These are phyloP conservation scores for Pyrus bretschneideri DNA, from an alignment of 306 rosid genomes.

Conservation along the genomic window DNA sequence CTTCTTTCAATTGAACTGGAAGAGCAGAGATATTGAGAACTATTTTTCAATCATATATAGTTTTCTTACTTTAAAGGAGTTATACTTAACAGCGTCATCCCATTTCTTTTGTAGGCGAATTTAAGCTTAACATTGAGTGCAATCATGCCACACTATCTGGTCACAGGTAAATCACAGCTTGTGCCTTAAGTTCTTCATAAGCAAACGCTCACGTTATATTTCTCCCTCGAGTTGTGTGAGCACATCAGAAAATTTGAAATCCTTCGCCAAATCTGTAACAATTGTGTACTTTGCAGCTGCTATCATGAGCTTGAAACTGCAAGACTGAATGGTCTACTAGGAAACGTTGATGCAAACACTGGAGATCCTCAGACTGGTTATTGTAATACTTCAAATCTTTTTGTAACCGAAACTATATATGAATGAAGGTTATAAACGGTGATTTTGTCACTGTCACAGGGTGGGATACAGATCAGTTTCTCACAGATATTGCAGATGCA, in stretches of 20 bases:
- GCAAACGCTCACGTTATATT: constrained; percentile 11
- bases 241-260: neutral
- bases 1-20: neutral
- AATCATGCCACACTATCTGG: constrained; percentile 96
- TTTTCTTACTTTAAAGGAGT: neutral
- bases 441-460: constrained; percentile 33
- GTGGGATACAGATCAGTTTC: constrained; percentile 98
- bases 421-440: neutral
- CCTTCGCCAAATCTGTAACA: constrained; percentile 2
- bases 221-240: neutral
- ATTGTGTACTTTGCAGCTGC: constrained; percentile 42
- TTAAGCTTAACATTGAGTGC: constrained; percentile 90
- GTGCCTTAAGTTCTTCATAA: neutral
- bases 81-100: neutral
- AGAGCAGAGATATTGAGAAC: neutral
- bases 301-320: constrained; percentile 97
- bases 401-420: neutral
- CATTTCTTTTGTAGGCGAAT: constrained; percentile 61
- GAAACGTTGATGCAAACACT: constrained; percentile 88
- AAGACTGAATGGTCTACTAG: constrained; percentile 78
- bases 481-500: constrained; percentile 77
- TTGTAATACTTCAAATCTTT: neutral
- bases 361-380: constrained; percentile 93
- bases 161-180: constrained; percentile 59
- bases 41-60: neutral